phyloP scores from a whole-genome alignment of 2,329 filamentous ascomycete species.

The Elsinoe batatas region DNA sequence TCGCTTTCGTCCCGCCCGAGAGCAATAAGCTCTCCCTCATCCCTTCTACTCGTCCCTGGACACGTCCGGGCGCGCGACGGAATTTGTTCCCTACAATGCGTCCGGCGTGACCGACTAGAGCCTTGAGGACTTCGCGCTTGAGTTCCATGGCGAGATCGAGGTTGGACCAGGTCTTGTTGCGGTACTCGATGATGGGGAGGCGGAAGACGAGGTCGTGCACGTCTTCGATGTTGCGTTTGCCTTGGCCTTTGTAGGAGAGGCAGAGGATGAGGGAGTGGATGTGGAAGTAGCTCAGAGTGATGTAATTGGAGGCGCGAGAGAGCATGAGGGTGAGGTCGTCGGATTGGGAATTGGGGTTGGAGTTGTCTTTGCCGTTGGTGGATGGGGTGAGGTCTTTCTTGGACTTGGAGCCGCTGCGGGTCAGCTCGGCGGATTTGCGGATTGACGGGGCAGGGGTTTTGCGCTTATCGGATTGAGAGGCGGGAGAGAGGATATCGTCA shows the following conservation, averaged over 20 bases:
- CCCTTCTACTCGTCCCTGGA: conserved; percentile 1
- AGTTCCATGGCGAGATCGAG: conserved; percentile 84
- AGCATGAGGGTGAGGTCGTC: conserved; percentile 98
- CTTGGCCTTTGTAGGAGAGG: conserved; percentile 91
- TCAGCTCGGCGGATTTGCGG: conserved; percentile 17
- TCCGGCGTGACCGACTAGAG: conserved; percentile 87
- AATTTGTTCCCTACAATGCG: conserved; percentile 98
- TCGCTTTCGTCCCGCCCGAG: neutral
- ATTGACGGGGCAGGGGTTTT: conserved; percentile 24
- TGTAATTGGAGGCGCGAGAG: conserved; percentile 85
- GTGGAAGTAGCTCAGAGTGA: conserved; percentile 92
- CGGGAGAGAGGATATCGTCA: conserved; percentile 17
- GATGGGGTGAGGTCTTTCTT: conserved; percentile 16
- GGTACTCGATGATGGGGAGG: conserved; percentile 85
- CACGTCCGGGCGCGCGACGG: conserved; percentile 35
- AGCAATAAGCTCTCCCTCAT: neutral
- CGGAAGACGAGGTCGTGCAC: conserved; percentile 97
- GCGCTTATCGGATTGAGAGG: conserved; percentile 19
- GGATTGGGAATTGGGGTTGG: conserved; percentile 36
- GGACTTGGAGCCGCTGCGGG: conserved; percentile 34
- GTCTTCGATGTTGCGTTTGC: conserved; percentile 90
- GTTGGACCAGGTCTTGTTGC: conserved; percentile 99
- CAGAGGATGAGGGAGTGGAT: conserved; percentile 93
- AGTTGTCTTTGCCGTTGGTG: conserved; percentile 48
- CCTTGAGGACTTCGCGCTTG: conserved; percentile 89